These are phyloP conservation scores for Solanum commersonii DNA, from an alignment of 257 asterid genomes.

Conservation along the genomic window DNA sequence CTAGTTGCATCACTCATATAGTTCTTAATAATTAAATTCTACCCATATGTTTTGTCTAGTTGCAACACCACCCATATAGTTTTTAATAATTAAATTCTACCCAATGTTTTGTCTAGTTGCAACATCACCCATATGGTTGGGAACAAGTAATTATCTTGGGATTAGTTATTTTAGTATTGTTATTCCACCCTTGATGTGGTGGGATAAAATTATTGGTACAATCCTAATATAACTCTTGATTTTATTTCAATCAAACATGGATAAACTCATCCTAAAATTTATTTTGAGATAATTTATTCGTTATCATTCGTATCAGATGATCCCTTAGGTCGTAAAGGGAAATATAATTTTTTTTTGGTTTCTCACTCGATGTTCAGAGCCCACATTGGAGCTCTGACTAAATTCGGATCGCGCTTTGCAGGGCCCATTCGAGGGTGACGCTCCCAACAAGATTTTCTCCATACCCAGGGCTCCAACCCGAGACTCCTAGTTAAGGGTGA, in stretches of 20 bases:
- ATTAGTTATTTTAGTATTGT: neutral
- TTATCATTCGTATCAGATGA: neutral
- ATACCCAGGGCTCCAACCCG: too few relatives aligned
- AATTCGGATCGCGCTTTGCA: too few relatives aligned
- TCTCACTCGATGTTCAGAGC: too few relatives aligned
- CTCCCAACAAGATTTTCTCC: too few relatives aligned
- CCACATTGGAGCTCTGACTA: too few relatives aligned
- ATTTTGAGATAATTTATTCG: too few relatives aligned
- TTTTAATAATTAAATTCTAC: neutral
- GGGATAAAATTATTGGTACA: too few relatives aligned
- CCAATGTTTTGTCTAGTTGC: neutral
- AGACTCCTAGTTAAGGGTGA: too few relatives aligned
- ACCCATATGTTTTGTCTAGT: neutral
- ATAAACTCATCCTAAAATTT: too few relatives aligned
- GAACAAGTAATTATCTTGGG: neutral
- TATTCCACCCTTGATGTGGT: neutral
- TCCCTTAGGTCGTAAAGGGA: neutral
- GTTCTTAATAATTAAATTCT: neutral
- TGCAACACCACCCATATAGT: neutral
- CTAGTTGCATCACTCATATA: neutral
- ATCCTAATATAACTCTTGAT: neutral
- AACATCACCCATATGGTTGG: neutral
- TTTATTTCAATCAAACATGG: too few relatives aligned
- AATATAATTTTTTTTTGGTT: too few relatives aligned
- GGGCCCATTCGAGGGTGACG: too few relatives aligned